Evolutionary conservation across 2,329 filamentous ascomycete species (phyloP), one percentile per base, ranked within the genome.

Genomic region (Aspergillus sp.): DNA sequence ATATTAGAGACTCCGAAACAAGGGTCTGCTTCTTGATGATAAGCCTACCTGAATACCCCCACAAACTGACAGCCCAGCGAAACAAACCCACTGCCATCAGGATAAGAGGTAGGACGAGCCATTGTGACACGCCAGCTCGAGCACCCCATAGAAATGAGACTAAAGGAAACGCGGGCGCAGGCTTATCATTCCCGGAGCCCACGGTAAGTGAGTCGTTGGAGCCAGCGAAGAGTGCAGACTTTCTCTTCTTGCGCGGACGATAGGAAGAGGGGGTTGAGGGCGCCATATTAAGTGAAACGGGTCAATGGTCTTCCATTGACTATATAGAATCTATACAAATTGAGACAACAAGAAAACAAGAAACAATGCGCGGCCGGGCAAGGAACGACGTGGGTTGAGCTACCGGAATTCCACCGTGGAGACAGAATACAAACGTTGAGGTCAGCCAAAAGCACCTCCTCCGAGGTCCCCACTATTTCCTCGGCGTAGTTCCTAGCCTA

Each of bases 61-160:
- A 98, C 44, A 98, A 81, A 27, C 92, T 89, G 48, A 91, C 89
- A 33, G 90, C 89, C 95, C 95, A 98, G 67, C 95, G 83, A 72
- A 98, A 97, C 47, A 99, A 82, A 19, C 92, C 93, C n/a, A 86
- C 91, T 2, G 83, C 85, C 89, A 98, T 96, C 54, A 99, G 80
- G 4, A 96, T 88, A 66, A 96, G 79, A 2, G 95, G 93, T 33
- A 99, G 79, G 4, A 93, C 84, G 68, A 96, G 86, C 93, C 95
- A 98, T 89, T 93, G 89, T 54, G 93, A 96, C 0, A 89, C 89
- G 17, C 77, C 77, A 51, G 88, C 88, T 62, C 93, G 88, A 20
- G 92, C 90, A 51, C 93, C 92, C 91, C 93, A 96, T 51, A 99
- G 84, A 70, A 99, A 93, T n/a, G 93, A 88, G 1, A 91, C 92